Conservation (phyloP, 768 basidiomycete species). For the Udeniomyces megalosporus region DNA sequence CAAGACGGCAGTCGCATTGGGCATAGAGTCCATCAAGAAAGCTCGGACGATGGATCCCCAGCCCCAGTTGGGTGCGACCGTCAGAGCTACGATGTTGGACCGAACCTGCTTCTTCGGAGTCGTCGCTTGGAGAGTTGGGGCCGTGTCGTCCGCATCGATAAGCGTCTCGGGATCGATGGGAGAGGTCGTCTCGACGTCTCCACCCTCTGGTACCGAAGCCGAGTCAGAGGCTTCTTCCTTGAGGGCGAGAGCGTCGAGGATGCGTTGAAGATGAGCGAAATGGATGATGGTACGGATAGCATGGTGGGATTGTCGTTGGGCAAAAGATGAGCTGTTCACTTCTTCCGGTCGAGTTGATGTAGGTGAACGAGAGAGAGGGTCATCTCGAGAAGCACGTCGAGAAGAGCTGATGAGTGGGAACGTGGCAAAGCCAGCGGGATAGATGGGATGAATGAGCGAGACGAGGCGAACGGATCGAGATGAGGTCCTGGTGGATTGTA, state of each 20-base stretch:
- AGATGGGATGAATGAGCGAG: constrained; percentile 14
- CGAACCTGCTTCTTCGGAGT: neutral
- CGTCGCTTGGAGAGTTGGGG: neutral
- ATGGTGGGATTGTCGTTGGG: neutral
- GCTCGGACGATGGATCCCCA: constrained; percentile 1
- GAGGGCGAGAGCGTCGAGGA: constrained; percentile 11
- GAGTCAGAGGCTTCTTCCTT: neutral
- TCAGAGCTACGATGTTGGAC: constrained; percentile 5
- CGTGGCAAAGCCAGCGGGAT: constrained; percentile 12
- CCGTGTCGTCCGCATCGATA: neutral
- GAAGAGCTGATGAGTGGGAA: constrained; percentile 1
- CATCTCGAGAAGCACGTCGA: too few relatives aligned
- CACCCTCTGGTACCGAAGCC: neutral
- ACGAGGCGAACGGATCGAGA: constrained; percentile 9
- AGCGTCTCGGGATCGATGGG: neutral
- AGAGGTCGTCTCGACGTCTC: neutral
- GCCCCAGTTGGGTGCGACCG: constrained; percentile 9
- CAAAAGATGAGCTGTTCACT: too few relatives aligned
- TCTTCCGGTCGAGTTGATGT: too few relatives aligned
- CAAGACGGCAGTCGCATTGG: neutral
- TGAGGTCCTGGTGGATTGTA: constrained; percentile 2
- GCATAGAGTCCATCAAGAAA: neutral
- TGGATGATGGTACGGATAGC: constrained; percentile 14
- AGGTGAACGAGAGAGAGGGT: too few relatives aligned
- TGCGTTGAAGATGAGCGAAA: constrained; percentile 13